Evolutionary conservation across 768 basidiomycete genomes (phyloP), one percentile per base, ranked within the genome.

Genomic region (Tremella yokohamensis): DNA sequence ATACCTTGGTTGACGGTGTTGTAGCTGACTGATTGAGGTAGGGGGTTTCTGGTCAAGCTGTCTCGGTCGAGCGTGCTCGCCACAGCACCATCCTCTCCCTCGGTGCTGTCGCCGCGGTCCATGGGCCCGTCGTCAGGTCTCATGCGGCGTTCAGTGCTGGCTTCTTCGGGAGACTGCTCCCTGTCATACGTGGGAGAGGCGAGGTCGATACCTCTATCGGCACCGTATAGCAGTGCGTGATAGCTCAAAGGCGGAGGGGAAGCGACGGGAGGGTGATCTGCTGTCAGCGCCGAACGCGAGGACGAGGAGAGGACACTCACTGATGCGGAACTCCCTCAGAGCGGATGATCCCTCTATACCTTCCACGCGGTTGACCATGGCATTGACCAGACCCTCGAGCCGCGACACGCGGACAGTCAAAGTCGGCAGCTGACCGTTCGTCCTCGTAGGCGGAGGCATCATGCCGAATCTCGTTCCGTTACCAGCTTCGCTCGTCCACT

Each of bases 321-420:
- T 69, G 49, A 72, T 68, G 25, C 70, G 44, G 64, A 64, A 72
- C 49, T 72, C 70, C 9, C 49, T 56, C 25, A 69, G 48, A 20
- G 70, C 70, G 44, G 63, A 69, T 2, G 42, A 18, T 22, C 67
- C 63, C 29, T 72, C 70, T 13, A 72, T 34, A 1, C 65, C 67
- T 16, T 61, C 67, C 19, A 72, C 65, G 3, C 61, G 45, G 45
- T 68, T 72, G 49, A 69, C 56, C 38, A 72, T 61, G 19, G 70
- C 64, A 53, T 72, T 72, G n/a, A 72, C 51, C 54, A 72, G 57
- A 12, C 62, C 65, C 45, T 72, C 70, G 19, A 72, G 39, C 40
- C 70, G 40, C 15, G 49, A 52, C 2, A 72, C 70, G 13, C 70
- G 58, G 4, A 69, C 65, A 34, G 62, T 69, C 25, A 72, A 52